These are phyloP conservation scores for Penicillium egyptiacum DNA, from an alignment of 495 filamentous ascomycete species.

Conservation along the genomic window DNA sequence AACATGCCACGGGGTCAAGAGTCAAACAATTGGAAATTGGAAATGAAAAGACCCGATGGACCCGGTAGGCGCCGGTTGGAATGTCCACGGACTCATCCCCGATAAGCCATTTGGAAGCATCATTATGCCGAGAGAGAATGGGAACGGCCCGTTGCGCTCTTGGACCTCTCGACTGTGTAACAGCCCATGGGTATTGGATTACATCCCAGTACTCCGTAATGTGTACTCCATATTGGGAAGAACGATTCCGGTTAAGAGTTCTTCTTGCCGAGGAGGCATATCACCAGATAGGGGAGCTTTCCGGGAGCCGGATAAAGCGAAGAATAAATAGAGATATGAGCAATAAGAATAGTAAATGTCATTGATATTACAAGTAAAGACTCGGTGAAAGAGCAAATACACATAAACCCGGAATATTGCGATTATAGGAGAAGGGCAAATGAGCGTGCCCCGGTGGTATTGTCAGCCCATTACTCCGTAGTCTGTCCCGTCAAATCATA, in stretches of 20 bases:
- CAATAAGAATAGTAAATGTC: not conserved
- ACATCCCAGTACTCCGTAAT: too few species aligned
- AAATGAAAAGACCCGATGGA: slow-evolving; percentile 1
- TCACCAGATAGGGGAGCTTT: not conserved
- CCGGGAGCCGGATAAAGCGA: not conserved
- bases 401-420: too few species aligned
- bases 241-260: too few species aligned
- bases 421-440: too few species aligned
- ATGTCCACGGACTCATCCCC: not conserved
- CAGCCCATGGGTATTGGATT: not conserved
- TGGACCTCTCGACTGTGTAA: not conserved
- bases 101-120: not conserved
- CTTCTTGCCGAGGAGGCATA: not conserved
- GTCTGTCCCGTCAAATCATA: too few species aligned
- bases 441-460: too few species aligned
- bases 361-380: too few species aligned
- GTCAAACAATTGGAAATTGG: not conserved
- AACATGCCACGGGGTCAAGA: not conserved
- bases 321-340: not conserved
- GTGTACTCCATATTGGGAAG: too few species aligned
- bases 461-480: too few species aligned
- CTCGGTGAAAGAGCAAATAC: too few species aligned
- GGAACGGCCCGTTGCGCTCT: slow-evolving; percentile 8
- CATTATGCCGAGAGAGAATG: slow-evolving; percentile 5
- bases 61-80: not conserved